Evolutionary conservation across 305 asterid species (phyloP), one percentile per base, ranked within the genome.

Genomic region (Caryopteris hybrid): DNA sequence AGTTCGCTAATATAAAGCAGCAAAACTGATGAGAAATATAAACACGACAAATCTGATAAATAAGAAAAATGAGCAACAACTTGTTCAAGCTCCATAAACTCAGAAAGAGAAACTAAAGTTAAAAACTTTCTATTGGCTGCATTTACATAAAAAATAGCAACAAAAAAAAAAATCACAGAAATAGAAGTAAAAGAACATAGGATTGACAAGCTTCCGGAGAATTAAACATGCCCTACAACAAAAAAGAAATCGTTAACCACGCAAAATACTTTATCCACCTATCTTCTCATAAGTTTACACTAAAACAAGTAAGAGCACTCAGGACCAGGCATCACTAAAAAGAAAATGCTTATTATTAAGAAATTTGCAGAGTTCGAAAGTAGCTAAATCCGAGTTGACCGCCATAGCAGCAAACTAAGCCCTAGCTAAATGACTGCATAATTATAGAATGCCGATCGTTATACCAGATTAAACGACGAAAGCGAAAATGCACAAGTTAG

Each of bases 361-460:
- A 25, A 34, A 55, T n/a, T 29, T 53, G 3, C 17, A 53, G 1
- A 54, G n/a, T 22, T 45, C 34, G 4, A 4, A 11, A 23, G 11
- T 60, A 54, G 12, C 42, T 39, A 18, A 42, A 61, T 67, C 45
- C 67, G 18, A 74, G 63, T 56, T 41, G 70, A 54, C 67, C 61
- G 39, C 13, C 45, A 64, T 18, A 4, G 16, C 62, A 70, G 64
- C 39, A 67, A 71, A 25, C 57, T 53, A 57, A 65, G 14, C 75
- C 58, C 51, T 16, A 48, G 23, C 42, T 23, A 14, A 31, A 43
- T 13, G 36, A 9, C 62, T 36, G 12, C 29, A 31, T 58, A 3
- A 34, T 0, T 29, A 39, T 29, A 71, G 48, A 74, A 70, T 66
- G 75, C 65, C 2, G 55, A 75, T 75, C 71, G 62, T 21, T 50